A percentile compares a stretch with the other conserved stretches of the same genome.
Conservation (phyloP, 805 yeast species). For the Spathaspora arborariae region DNA sequence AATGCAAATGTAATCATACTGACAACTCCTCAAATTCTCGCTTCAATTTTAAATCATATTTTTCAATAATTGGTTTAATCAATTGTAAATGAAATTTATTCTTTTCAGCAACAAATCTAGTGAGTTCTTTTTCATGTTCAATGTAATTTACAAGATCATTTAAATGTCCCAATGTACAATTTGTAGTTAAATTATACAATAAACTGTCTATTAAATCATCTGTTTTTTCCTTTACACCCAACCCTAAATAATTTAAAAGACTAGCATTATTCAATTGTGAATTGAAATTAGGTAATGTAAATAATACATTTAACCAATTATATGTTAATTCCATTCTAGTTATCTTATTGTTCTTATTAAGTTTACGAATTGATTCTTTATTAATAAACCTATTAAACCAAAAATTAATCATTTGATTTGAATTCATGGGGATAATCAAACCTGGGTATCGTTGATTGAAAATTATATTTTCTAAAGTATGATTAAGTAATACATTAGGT, state of each 20-base stretch:
- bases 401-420: constrained; percentile 34
- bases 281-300: constrained; percentile 7
- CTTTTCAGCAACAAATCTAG: constrained; percentile 19
- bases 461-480: constrained; percentile 32
- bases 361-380: constrained; percentile 6
- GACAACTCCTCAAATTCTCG: neutral
- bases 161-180: constrained; percentile 19
- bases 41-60: constrained; percentile 11
- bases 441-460: constrained; percentile 15
- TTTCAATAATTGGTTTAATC: constrained; percentile 12
- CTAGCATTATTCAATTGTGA: constrained; percentile 4
- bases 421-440: constrained; percentile 31
- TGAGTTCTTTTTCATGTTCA: constrained; percentile 16
- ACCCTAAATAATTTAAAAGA: constrained; percentile 6
- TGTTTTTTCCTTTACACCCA: constrained; percentile 18
- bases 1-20: neutral
- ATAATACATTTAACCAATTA: constrained; percentile 8
- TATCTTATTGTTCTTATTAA: constrained; percentile 2
- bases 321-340: constrained; percentile 7
- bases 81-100: constrained; percentile 16
- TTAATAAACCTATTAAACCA: constrained; percentile 33
- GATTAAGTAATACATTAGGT: constrained; percentile 37
- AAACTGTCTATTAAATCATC: constrained; percentile 42
- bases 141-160: constrained; percentile 13
- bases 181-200: constrained; percentile 28